Evolutionary conservation across 208 protist species (phyloP), one percentile per base, ranked within the genome.

Genomic region (Trypanosoma lewisi): DNA sequence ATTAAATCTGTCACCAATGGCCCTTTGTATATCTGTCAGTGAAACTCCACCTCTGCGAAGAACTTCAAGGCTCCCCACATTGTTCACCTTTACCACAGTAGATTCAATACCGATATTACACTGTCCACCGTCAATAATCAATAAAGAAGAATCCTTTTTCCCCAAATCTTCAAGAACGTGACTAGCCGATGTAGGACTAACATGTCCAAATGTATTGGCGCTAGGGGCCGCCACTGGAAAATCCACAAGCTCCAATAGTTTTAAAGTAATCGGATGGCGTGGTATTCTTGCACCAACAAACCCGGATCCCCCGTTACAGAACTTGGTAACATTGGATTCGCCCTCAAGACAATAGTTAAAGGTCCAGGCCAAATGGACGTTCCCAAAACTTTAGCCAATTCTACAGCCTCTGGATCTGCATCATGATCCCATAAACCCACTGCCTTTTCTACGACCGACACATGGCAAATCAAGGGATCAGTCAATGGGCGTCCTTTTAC

Each of bases 401-500:
- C 68, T 21, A 86, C 55, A 25, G 73, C 73, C n/a, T 19, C 73
- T 19, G 72, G 61, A 48, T 83, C 75, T 47, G 74, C 60, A 28
- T 63, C 52, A 6, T 70, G 34, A 42, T 91, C 78, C 82, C 88
- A 96, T 55, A 97, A 69, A 44, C 37, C 56, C 31, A 82, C 36
- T 12, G 82, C 90, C 50, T 87, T 73, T 9, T 89, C 83, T 8
- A 87, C 34, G 23, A 62, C 55, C 34, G 78, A 56, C 12, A 99
- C 85, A 59, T 99, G 98, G 42, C 96, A 96, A 85, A 99, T 99
- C 16, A 99, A 75, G 9, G 98, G 98, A 60, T 99, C 96, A 28
- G 91, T 96, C 21, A 80, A 70, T 4, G 97, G 97, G 25, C 98
- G 77, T 0, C 97, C 96, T 66, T 99, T 99, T 19, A 97, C 96